Percentiles rank a stretch among this genome's conserved stretches.
Conservation (phyloP, 2,329 filamentous ascomycete species). For the Simplicillium aogashimaense region DNA sequence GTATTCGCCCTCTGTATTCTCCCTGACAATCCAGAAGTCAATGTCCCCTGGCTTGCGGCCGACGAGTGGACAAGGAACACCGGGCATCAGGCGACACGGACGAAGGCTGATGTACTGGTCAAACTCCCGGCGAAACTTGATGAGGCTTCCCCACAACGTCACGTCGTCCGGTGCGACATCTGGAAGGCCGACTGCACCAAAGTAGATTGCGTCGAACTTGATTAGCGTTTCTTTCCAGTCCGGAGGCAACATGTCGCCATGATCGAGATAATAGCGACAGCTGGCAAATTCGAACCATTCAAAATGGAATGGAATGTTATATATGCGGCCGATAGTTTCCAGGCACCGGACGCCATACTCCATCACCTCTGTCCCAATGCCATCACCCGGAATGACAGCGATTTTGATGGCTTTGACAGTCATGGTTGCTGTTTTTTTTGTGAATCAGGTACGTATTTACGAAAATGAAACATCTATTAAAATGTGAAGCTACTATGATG, state of each 20-base stretch:
- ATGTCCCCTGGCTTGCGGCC: conserved; percentile 46
- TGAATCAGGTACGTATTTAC: too few species aligned
- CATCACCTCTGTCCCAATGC: too few species aligned
- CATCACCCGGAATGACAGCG: too few species aligned
- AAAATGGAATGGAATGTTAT: conserved; percentile 46
- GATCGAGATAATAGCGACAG: conserved; percentile 41
- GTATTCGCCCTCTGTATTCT: conserved; percentile 61
- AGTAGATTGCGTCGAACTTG: conserved; percentile 56
- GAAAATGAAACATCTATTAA: too few species aligned
- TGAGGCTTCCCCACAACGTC: conserved; percentile 55
- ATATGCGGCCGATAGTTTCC: conserved; percentile 35
- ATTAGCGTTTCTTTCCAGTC: conserved; percentile 42
- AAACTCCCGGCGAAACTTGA: conserved; percentile 57
- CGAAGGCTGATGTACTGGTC: conserved; percentile 62
- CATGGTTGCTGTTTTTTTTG: too few species aligned
- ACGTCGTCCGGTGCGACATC: conserved; percentile 53
- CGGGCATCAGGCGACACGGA: conserved; percentile 51
- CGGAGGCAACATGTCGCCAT: conserved; percentile 30
- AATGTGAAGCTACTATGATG: too few species aligned
- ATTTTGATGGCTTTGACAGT: too few species aligned
- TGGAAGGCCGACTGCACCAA: conserved; percentile 54
- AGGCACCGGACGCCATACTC: conserved; percentile 54
- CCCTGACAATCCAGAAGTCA: conserved; percentile 57
- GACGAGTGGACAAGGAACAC: conserved; percentile 46
- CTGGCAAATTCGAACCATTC: conserved; percentile 57